Percentiles rank a stretch among this genome's conserved stretches.
phyloP scores from a whole-genome alignment of 2,329 filamentous ascomycete species.

The Xylogone sp. region DNA sequence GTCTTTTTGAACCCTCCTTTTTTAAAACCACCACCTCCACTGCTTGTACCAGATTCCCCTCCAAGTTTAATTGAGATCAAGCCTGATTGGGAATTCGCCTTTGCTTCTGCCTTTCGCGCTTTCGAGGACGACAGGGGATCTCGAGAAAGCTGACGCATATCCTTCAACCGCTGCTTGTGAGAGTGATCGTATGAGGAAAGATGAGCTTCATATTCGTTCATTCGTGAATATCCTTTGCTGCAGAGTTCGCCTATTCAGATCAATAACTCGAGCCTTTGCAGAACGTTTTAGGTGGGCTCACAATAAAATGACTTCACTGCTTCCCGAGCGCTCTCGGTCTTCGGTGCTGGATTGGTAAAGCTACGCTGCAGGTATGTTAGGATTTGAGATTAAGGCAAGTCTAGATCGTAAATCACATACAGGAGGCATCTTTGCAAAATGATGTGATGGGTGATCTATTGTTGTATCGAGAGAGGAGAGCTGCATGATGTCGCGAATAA shows the following conservation, averaged over 20 bases:
- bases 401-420: conserved; percentile 34
- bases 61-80: conserved; percentile 65
- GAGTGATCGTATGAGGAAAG: conserved; percentile 93
- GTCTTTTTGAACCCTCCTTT: conserved; percentile 76
- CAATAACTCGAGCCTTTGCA: conserved; percentile 6
- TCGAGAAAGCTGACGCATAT: conserved; percentile 81
- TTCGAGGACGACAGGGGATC: conserved; percentile 63
- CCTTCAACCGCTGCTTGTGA: conserved; percentile 84
- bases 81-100: conserved; percentile 56
- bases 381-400: not conserved
- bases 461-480: not conserved
- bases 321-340: conserved; percentile 64
- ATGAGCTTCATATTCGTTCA: conserved; percentile 95
- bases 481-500: conserved; percentile 12
- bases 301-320: conserved; percentile 80
- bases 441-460: not conserved
- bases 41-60: conserved; percentile 27
- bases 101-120: conserved; percentile 66
- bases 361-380: conserved; percentile 33
- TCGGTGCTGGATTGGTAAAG: conserved; percentile 42
- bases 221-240: conserved; percentile 89
- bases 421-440: conserved; percentile 45
- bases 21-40: conserved; percentile 50
- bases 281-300: conserved; percentile 13
- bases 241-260: conserved; percentile 62